A percentile compares a stretch with the other conserved stretches of the same genome.
phyloP scores from a whole-genome alignment of 164 flowering plant genomes.

The Chimonanthus praecox region DNA sequence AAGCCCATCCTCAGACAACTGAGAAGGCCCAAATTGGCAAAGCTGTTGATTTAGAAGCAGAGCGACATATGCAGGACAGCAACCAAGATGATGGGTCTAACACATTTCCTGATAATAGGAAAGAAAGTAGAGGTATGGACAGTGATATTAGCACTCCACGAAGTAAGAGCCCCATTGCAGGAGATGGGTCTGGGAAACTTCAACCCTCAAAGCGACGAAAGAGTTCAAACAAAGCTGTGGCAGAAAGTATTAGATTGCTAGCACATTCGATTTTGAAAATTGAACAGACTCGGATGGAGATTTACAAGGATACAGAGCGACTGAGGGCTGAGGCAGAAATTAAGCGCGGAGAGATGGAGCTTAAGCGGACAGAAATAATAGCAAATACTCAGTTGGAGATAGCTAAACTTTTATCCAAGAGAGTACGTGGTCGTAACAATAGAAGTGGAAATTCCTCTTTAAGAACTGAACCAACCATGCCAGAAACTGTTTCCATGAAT shows the following conservation, averaged over 20 bases:
- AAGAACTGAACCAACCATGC: slow-evolving; percentile 15
- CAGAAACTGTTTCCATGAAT: not conserved
- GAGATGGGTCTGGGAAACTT: slow-evolving; percentile 8
- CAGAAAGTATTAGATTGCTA: slow-evolving; percentile 65
- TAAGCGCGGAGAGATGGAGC: slow-evolving; percentile 66
- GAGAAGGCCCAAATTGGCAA: slow-evolving; percentile 6
- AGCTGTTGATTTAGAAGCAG: slow-evolving; percentile 10
- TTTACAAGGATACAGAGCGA: slow-evolving; percentile 60
- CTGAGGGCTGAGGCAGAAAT: slow-evolving; percentile 72
- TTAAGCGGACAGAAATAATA: slow-evolving; percentile 68
- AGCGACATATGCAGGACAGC: slow-evolving; percentile 11
- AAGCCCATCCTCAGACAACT: not conserved
- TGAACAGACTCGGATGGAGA: slow-evolving; percentile 66
- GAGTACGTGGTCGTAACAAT: slow-evolving; percentile 7
- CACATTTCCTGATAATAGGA: slow-evolving; percentile 13
- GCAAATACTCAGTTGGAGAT: slow-evolving; percentile 79
- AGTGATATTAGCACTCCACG: slow-evolving; percentile 19
- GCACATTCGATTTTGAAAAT: slow-evolving; percentile 57
- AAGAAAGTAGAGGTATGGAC: slow-evolving; percentile 12
- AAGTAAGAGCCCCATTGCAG: slow-evolving; percentile 10
- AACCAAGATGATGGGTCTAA: slow-evolving; percentile 23
- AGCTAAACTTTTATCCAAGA: slow-evolving; percentile 52
- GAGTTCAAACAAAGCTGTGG: slow-evolving; percentile 27
- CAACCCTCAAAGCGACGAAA: slow-evolving; percentile 16
- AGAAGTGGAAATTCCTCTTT: slow-evolving; percentile 41